Evolutionary conservation across 225 moss, liverwort and hornwort genomes (phyloP), one percentile per base, ranked within the genome.

Genomic region (Straminergon stramineum): DNA sequence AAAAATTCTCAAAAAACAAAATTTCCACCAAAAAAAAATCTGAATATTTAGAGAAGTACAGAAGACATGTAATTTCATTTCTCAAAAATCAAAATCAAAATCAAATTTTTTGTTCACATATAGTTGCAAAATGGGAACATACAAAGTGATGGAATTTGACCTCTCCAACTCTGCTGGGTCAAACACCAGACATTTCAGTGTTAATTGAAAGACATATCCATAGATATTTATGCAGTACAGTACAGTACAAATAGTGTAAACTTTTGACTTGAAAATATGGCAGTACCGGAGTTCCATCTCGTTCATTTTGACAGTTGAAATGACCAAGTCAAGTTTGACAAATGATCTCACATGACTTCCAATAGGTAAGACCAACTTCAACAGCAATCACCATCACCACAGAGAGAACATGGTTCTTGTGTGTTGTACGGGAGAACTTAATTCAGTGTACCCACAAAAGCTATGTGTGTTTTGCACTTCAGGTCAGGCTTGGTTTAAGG

Each of bases 31-130:
- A 37, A 20, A 20, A 20, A 67, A 37, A n/a, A 20, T 20, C 11
- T 10, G 14, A 37, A 11, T 11, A 3, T 34, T 24, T 20, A 15
- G 14, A 13, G 4, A n/a, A 69, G 22, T 24, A 24, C 23, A 23
- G 5, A 24, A 39, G 24, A n/a, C n/a, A 21, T 37, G 2, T 20
- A 15, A 27, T 17, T 65, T 34, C 30, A 34, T 66, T 20, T 67
- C 4, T 37, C 0, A 11, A 67, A 35, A 64, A 15, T 14, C 15
- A 52, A 48, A 66, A 34, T 2, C 18, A 19, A 35, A 35, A 11
- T 0, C 4, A 19, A 68, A 6, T 1, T 20, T 20, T 41, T 41
- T 1, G 0, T 15, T 73, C 9, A 16, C 26, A 8, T 2, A 0
- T 0, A 41, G 15, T 26, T 24, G 8, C 26, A 1, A 37, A 73